Conservation (phyloP, 169 alveolate genomes). For the Plasmodium vivax region DNA sequence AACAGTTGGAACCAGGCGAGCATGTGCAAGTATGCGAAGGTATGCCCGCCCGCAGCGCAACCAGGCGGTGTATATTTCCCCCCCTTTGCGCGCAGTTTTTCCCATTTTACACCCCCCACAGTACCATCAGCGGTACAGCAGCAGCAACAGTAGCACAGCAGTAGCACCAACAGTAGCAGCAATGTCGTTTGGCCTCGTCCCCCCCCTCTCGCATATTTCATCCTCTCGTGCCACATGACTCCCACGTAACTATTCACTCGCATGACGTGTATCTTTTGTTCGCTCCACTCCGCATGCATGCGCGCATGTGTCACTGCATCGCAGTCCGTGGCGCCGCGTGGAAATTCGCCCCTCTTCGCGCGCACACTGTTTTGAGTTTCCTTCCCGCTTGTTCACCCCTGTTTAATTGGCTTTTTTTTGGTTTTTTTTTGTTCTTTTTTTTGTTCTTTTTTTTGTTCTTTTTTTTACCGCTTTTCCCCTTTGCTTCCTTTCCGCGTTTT, state of each 20-base stretch:
- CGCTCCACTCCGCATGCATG: not conserved
- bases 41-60: not conserved
- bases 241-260: not conserved
- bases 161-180: not conserved
- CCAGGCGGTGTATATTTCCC: not conserved
- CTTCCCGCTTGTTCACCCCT: not conserved
- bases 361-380: not conserved
- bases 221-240: not conserved
- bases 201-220: not conserved
- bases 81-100: not conserved
- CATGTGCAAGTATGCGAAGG: not conserved
- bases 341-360: not conserved
- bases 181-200: not conserved
- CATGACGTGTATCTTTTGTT: not conserved
- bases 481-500: not conserved
- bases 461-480: not conserved
- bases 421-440: not conserved
- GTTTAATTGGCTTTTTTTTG: too few relatives aligned
- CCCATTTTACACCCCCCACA: not conserved
- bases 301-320: not conserved
- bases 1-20: not conserved
- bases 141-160: not conserved
- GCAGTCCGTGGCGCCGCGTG: not conserved
- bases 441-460: not conserved
- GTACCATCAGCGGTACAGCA: not conserved